Base-by-base conservation (phyloP, 2,329 filamentous ascomycete genomes). In the Botrytis fragariae region DNA sequence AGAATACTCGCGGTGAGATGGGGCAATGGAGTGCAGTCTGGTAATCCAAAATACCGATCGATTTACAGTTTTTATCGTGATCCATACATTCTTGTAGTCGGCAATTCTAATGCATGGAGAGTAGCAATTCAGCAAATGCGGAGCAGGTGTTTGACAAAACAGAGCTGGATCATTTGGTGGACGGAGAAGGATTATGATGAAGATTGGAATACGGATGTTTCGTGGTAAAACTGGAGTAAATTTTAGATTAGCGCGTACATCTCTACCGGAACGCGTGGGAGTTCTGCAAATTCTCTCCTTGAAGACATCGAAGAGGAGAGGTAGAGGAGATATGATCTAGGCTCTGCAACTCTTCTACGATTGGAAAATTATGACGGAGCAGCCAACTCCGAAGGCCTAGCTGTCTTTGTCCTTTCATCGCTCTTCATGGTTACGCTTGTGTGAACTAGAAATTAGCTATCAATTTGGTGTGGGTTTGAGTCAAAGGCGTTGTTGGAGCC, bases 111-210 rank as follows among this genome's bases (percentile, higher is more conserved):
- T 0, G 20, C 1, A 1, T 69, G 65, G 65, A 42, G 48, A 22
- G 7, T 10, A 4, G n/a, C 16, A 1, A 69, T 69, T 18, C 10
- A 20, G 0, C 37, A 57, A 18, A 69, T 69, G 65, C 65, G 65
- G 14, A 9, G 5, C 2, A 9, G 14, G 6, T 0, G 4, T n/a
- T 32, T 51, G 65, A 16, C 18, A 4, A 42, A 32, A 32, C 65
- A 69, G 35, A 69, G 57, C 14, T 69, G 65, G 65, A 69, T 51
- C 3, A 25, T 69, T 20, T 42, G 48, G 65, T 69, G 65, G 65
- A 42, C 20, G n/a, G 37, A 69, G n/a, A 57, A 57, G 37, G 35
- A 20, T 22, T 51, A 22, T 37, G 48, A 44, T 29, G 25, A 9
- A 14, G n/a, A 69, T 42, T 3, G 39, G 25, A 6, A 69, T 18